These are phyloP conservation scores for Fusarium stilboides DNA, from an alignment of 2,329 filamentous ascomycete genomes.

Conservation along the genomic window DNA sequence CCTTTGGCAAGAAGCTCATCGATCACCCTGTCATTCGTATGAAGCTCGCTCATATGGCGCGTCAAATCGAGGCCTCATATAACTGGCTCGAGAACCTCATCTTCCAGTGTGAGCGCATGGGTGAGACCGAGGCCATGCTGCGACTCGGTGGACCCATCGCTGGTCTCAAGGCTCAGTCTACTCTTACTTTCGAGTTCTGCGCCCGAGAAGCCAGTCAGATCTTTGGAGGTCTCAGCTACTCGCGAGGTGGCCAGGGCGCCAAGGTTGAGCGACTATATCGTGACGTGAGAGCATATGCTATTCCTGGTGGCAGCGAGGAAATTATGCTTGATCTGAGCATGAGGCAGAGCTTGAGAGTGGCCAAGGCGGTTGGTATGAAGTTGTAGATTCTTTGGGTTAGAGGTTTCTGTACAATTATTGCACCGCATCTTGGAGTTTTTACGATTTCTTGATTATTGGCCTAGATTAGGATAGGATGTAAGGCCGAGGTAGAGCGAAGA, in stretches of 20 bases:
- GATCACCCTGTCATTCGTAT: constrained; percentile 97
- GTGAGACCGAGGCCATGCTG: constrained; percentile 94
- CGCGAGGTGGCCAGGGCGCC: constrained; percentile 91
- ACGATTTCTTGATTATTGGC: constrained; percentile 12
- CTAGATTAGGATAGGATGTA: constrained; percentile 5
- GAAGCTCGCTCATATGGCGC: constrained; percentile 98
- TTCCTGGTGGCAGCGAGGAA: constrained; percentile 96
- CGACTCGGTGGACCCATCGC: constrained; percentile 96
- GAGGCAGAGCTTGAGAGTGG: constrained; percentile 88
- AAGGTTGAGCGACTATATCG: constrained; percentile 96
- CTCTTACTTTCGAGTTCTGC: constrained; percentile 97
- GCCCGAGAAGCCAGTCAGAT: constrained; percentile 97
- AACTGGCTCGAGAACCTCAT: constrained; percentile 97
- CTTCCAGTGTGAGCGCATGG: constrained; percentile 94
- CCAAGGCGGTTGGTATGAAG: constrained; percentile 96
- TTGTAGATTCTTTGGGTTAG: constrained; percentile 67
- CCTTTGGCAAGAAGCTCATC: constrained; percentile 96
- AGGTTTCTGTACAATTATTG: constrained; percentile 30
- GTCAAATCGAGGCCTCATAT: constrained; percentile 97
- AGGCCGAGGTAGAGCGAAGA: constrained; percentile 29
- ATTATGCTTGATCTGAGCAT: constrained; percentile 99
- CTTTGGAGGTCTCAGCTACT: constrained; percentile 94
- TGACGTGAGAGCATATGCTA: constrained; percentile 95
- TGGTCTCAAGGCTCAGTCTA: constrained; percentile 92
- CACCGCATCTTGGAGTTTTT: constrained; percentile 29